These are phyloP conservation scores for Astragalus glycyphyllos DNA, from an alignment of 306 rosid species.

Conservation along the genomic window DNA sequence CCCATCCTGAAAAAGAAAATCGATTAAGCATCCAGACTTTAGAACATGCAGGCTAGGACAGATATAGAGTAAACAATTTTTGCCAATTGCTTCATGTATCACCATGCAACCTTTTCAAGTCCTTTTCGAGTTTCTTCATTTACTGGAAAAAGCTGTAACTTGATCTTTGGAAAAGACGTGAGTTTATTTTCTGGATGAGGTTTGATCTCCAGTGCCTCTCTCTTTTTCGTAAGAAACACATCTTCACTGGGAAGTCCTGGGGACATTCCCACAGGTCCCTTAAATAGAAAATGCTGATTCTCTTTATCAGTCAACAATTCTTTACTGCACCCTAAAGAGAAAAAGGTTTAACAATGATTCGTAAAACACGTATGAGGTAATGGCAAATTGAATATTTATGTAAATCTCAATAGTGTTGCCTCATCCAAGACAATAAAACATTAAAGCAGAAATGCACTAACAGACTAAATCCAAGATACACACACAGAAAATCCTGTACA, in stretches of 20 bases:
- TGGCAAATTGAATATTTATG: slow-evolving; percentile 19
- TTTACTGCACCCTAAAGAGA: slow-evolving; percentile 45
- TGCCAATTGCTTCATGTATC: slow-evolving; percentile 43
- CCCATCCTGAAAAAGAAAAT: slow-evolving; percentile 66
- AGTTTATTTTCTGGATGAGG: slow-evolving; percentile 46
- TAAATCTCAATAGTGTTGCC: background rate
- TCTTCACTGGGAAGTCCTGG: slow-evolving; percentile 27
- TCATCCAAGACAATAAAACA: slow-evolving; percentile 24
- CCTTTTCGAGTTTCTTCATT: slow-evolving; percentile 64
- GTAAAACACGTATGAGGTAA: slow-evolving; percentile 18
- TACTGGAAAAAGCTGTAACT: slow-evolving; percentile 81
- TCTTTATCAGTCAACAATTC: slow-evolving; percentile 45
- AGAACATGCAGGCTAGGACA: slow-evolving; percentile 24
- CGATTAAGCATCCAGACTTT: slow-evolving; percentile 30
- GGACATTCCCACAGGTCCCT: slow-evolving; percentile 39
- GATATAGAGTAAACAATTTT: slow-evolving; percentile 32
- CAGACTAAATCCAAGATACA: slow-evolving; percentile 11
- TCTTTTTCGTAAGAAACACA: slow-evolving; percentile 33
- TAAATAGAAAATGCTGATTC: slow-evolving; percentile 36
- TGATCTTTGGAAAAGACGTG: slow-evolving; percentile 66
- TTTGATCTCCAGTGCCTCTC: slow-evolving; percentile 37
- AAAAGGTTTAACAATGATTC: slow-evolving; percentile 4
- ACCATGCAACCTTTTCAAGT: slow-evolving; percentile 70
- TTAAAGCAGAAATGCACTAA: slow-evolving; percentile 6
- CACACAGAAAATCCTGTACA: slow-evolving; percentile 5